Conservation (phyloP, 805 yeast genomes). For the Hanseniaspora valbyensis region DNA sequence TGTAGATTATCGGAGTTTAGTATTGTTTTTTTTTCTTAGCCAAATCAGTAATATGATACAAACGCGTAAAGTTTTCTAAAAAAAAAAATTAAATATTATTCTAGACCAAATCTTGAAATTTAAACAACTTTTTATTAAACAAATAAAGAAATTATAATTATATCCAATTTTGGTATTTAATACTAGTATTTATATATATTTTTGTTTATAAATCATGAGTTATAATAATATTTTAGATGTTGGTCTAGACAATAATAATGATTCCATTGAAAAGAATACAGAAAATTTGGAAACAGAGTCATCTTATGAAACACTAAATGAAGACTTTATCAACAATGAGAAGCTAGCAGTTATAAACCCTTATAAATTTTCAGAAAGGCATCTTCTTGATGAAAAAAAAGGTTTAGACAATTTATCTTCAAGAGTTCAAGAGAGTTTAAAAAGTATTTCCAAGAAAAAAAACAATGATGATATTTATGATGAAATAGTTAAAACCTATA, state of each 20-base stretch:
- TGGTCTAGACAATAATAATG: neutral
- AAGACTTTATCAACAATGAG: neutral
- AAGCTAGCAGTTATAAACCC: neutral
- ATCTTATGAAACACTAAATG: neutral
- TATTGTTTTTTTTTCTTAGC: too few relatives aligned
- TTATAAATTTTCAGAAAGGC: conserved; percentile 13
- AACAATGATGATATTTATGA: conserved; percentile 1
- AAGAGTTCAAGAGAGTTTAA: conserved; percentile 34
- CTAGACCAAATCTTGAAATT: too few relatives aligned
- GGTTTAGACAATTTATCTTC: conserved; percentile 34
- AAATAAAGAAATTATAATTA: too few relatives aligned
- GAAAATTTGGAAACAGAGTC: neutral
- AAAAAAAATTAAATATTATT: too few relatives aligned
- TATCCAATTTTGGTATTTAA: too few relatives aligned
- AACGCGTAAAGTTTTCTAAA: too few relatives aligned
- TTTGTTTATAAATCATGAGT: neutral
- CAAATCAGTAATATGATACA: too few relatives aligned
- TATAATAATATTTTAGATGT: conserved; percentile 12
- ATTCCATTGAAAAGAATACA: too few relatives aligned
- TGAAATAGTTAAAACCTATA: conserved; percentile 44
- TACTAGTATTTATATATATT: neutral
- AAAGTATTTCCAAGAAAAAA: neutral
- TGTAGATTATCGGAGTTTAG: too few relatives aligned
- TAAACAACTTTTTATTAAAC: too few relatives aligned
- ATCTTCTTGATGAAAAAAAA: conserved; percentile 20